phyloP scores from a whole-genome alignment of 1,139 yeast species.

The Eremothecium gossypii region DNA sequence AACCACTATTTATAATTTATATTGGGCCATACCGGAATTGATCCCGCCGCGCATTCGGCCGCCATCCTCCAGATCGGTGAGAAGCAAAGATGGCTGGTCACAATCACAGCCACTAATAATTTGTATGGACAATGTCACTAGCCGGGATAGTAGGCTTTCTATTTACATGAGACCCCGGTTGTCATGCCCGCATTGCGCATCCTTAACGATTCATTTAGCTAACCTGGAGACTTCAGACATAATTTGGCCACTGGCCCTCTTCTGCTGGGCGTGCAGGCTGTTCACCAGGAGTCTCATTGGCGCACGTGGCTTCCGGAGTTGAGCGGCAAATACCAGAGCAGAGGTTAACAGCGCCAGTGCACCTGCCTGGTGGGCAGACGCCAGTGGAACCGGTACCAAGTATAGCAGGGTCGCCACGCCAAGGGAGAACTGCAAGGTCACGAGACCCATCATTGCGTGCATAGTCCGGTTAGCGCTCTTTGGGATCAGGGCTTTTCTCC shows the following conservation, averaged over 20 bases:
- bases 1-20: too few relatives aligned
- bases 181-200: background rate
- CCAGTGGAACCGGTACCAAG: conserved; percentile 85
- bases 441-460: conserved; percentile 72
- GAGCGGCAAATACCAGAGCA: conserved; percentile 59
- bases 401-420: conserved; percentile 83
- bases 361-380: conserved; percentile 96
- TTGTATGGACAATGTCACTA: too few relatives aligned
- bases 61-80: too few relatives aligned
- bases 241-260: conserved; percentile 27
- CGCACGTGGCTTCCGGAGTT: conserved; percentile 60
- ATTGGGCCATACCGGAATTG: too few relatives aligned
- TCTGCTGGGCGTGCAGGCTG: conserved; percentile 28
- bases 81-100: too few relatives aligned
- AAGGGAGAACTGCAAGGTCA: conserved; percentile 67
- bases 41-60: too few relatives aligned
- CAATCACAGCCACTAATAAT: too few relatives aligned
- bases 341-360: conserved; percentile 83
- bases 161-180: too few relatives aligned
- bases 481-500: conserved; percentile 57
- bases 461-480: conserved; percentile 45
- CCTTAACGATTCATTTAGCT: conserved; percentile 19
- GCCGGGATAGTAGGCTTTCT: too few relatives aligned
- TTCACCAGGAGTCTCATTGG: conserved; percentile 31
- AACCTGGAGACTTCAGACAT: conserved; percentile 30